A percentile compares a stretch with the other conserved stretches of the same genome.
Evolutionary conservation across 208 protist genomes (phyloP).

Genomic region (Endotrypanum monterogeii): DNA sequence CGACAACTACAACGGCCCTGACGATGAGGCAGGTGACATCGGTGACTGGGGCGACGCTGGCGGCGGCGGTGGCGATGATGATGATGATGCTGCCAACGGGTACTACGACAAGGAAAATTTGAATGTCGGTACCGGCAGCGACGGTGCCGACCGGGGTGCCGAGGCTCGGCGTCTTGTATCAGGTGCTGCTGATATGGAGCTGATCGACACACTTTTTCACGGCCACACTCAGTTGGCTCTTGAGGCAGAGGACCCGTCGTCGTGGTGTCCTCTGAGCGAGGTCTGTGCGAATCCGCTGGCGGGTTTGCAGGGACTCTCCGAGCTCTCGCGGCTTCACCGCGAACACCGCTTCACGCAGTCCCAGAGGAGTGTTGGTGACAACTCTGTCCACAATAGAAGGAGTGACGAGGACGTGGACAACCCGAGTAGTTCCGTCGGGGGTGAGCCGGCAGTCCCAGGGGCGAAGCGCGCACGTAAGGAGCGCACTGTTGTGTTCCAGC

Average conservation of each 20-base stretch:
- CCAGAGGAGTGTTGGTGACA: conserved; percentile 11
- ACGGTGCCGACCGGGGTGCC: conserved; percentile 22
- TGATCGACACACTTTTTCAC: conserved; percentile 57
- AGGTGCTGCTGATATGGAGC: conserved; percentile 63
- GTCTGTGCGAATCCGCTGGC: conserved; percentile 33
- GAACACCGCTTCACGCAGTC: conserved; percentile 52
- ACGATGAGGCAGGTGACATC: conserved; percentile 16
- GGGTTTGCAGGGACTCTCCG: conserved; percentile 34
- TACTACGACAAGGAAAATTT: conserved; percentile 1
- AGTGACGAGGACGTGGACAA: neutral
- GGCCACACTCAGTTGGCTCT: conserved; percentile 60
- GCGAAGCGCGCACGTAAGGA: conserved; percentile 57
- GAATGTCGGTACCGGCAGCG: conserved; percentile 13
- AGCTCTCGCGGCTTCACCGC: conserved; percentile 62
- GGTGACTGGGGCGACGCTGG: neutral
- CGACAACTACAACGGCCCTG: conserved; percentile 30
- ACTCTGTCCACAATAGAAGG: neutral
- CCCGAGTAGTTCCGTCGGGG: neutral
- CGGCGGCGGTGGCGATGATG: neutral
- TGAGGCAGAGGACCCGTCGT: conserved; percentile 72
- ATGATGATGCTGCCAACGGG: neutral
- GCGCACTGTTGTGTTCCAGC: conserved; percentile 64
- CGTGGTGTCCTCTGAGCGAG: conserved; percentile 75
- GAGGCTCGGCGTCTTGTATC: conserved; percentile 66
- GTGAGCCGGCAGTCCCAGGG: neutral